Evolutionary conservation across 106 monocot genomes (phyloP).

Genomic region (Gastrodia elata): DNA sequence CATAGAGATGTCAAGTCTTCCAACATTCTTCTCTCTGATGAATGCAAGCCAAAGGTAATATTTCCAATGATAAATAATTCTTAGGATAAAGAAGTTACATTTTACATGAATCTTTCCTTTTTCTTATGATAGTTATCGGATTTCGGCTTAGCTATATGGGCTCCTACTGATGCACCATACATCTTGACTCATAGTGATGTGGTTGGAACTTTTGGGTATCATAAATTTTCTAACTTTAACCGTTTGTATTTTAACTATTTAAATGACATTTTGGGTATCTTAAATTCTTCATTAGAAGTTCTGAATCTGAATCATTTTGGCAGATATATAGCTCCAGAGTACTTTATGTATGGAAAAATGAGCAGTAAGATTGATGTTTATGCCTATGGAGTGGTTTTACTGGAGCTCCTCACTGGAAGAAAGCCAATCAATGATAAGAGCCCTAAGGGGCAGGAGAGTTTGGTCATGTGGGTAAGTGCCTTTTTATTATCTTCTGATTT

Average conservation of each 20-base stretch:
- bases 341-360: constrained; percentile 85
- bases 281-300: background rate
- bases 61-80: background rate
- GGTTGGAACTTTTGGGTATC: constrained; percentile 27
- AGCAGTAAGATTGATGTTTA: constrained; percentile 88
- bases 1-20: constrained; percentile 96
- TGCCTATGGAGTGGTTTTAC: constrained; percentile 84
- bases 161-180: constrained; percentile 12
- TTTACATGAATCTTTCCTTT: background rate
- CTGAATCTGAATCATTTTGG: background rate
- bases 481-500: background rate
- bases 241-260: background rate
- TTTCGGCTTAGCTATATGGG: constrained; percentile 24
- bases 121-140: constrained; percentile 11
- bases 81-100: background rate
- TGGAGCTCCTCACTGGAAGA: constrained; percentile 81
- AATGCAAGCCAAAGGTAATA: constrained; percentile 60
- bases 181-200: constrained; percentile 14
- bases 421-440: constrained; percentile 52
- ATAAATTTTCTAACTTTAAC: background rate
- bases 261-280: background rate
- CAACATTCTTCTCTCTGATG: constrained; percentile 75
- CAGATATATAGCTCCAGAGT: constrained; percentile 89
- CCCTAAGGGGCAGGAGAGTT: constrained; percentile 67
- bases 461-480: constrained; percentile 83